Evolutionary conservation across 2,329 filamentous ascomycete species (phyloP), one percentile per base, ranked within the genome.

Genomic region (Fusarium pseudonygamai): DNA sequence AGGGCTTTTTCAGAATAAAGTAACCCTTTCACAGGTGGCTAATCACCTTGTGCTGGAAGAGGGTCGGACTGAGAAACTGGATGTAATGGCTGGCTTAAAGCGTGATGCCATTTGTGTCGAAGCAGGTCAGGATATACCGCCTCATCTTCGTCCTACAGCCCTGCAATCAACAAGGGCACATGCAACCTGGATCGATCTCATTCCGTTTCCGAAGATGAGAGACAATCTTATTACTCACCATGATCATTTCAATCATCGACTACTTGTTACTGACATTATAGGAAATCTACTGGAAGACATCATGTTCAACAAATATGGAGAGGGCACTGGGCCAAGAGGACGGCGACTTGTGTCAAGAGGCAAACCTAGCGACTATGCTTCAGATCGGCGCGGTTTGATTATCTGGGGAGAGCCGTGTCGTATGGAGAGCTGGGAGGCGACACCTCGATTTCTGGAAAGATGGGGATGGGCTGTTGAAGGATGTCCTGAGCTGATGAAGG

Each of bases 401-500:
- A 7, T 66, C 14, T 66, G 63, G 63, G 63, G 63, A 37, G 63
- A 66, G 1, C 47, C 63, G 4, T 22, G 57, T 20, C 28, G 40
- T 13, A 47, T 42, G 47, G 32, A 55, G 11, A 66, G 24, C 22
- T 66, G 63, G 63, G 63, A 66, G 40, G n/a, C 64, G 11, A 66
- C 63, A 11, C 28, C 60, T 37, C 40, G 30, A 7, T 66, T 66
- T n/a, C n/a, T 64, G 4, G 47, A 64, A 8, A 42, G 60, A 47
- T 66, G 63, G 63, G 60, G 63, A 7, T 66, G 63, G 63, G 22
- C 63, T 20, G 42, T 43, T 14, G 49, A 65, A 58, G 63, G 49
- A 18, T 66, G 60, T 9, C 30, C 63, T 20, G 63, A 57, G 13
- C n/a, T 66, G 42, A 39, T 64, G 42, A 58, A 3, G 15, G 42